These are phyloP conservation scores for Paramecium bursaria DNA, from an alignment of 73 alveolate species.

Conservation along the genomic window DNA sequence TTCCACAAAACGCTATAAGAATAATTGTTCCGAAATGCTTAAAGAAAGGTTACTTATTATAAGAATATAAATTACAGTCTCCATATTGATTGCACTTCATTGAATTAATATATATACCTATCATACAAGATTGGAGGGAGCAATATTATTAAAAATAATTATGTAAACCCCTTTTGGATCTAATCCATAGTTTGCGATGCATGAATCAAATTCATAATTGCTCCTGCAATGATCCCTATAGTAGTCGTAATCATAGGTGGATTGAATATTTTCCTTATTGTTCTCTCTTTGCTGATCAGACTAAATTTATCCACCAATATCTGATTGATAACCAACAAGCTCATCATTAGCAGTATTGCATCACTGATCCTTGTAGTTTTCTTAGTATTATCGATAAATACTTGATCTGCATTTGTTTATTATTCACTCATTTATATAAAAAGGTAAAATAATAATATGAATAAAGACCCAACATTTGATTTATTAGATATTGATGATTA, in stretches of 20 bases:
- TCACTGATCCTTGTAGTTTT: no score
- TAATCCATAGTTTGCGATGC: conserved; percentile 19
- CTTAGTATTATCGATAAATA: no score
- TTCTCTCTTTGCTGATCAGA: not conserved
- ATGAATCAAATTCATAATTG: not conserved
- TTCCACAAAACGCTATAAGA: conserved; percentile 83
- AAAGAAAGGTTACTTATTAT: conserved; percentile 73
- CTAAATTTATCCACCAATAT: not conserved
- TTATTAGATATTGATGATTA: no score
- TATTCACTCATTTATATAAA: no score
- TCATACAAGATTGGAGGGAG: conserved; percentile 81
- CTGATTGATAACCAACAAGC: no score
- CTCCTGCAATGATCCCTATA: conserved; percentile 45
- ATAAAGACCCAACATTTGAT: no score
- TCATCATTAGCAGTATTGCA: no score
- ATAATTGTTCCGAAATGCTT: conserved; percentile 82
- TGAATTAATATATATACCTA: conserved; percentile 26
- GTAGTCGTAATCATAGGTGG: conserved; percentile 48
- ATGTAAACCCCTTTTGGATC: conserved; percentile 44
- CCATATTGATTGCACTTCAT: conserved; percentile 85
- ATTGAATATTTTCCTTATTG: not conserved
- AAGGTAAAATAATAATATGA: no score
- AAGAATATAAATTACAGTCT: conserved; percentile 61
- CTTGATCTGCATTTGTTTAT: no score
- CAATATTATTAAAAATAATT: conserved; percentile 70